phyloP scores from a whole-genome alignment of 495 filamentous ascomycete genomes.

The Aspergillus conjunctus region DNA sequence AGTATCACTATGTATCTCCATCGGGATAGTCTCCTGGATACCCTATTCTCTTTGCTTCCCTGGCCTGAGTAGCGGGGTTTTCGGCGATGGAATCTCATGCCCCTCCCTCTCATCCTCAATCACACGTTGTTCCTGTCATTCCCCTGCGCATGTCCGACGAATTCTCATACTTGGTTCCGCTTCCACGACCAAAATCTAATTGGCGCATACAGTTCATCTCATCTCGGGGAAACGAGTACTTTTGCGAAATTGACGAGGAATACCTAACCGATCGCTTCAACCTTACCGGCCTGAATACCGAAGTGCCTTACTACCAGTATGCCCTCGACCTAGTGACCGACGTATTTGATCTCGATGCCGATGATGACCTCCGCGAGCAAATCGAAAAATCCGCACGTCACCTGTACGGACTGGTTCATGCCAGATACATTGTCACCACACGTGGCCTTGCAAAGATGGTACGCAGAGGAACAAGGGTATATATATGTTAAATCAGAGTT shows the following conservation, averaged over 20 bases:
- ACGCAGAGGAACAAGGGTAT: conserved; percentile 24
- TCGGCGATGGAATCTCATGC: no score
- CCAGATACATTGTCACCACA: conserved; percentile 96
- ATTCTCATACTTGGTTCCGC: conserved; percentile 1
- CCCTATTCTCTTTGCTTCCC: not conserved
- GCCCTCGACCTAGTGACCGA: conserved; percentile 99
- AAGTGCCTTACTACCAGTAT: conserved; percentile 98
- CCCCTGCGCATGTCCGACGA: no score
- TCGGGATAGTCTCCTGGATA: no score
- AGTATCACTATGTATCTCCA: no score
- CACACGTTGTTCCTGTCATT: no score
- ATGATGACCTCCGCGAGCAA: conserved; percentile 95
- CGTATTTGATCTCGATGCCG: conserved; percentile 97
- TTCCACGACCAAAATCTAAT: conserved; percentile 25
- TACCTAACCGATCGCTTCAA: conserved; percentile 99
- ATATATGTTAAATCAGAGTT: not conserved
- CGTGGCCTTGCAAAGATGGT: conserved; percentile 96
- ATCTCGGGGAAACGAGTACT: conserved; percentile 97
- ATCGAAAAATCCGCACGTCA: conserved; percentile 98
- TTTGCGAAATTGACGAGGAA: conserved; percentile 99
- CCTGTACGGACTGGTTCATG: conserved; percentile 94
- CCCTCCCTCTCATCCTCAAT: not conserved
- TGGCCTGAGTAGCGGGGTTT: no score
- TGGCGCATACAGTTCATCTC: conserved; percentile 80
- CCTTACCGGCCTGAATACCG: conserved; percentile 92